Percentiles rank a stretch among this genome's conserved stretches.
These are phyloP conservation scores for Gyromitra esculenta DNA, from an alignment of 2,329 filamentous ascomycete species.

Conservation along the genomic window DNA sequence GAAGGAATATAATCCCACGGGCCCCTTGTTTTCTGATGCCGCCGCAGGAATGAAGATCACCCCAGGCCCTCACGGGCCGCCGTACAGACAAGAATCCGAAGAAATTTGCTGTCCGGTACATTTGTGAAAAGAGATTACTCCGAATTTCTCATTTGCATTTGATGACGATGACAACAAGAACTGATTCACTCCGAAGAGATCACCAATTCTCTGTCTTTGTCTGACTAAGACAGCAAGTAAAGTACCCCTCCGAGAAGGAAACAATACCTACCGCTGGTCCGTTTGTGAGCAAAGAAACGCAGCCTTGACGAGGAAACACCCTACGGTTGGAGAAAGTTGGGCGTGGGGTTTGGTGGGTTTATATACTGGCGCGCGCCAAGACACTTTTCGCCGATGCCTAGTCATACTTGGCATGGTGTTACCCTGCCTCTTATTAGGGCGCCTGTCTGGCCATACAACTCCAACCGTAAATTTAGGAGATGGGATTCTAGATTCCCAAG, in stretches of 20 bases:
- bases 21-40: constrained; percentile 79
- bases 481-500: neutral
- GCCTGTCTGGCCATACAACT: neutral
- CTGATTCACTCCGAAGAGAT: constrained; percentile 54
- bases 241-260: constrained; percentile 24
- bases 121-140: constrained; percentile 74
- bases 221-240: constrained; percentile 51
- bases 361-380: constrained; percentile 34
- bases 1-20: constrained; percentile 41
- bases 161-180: constrained; percentile 55
- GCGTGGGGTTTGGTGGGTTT: constrained; percentile 40
- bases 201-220: constrained; percentile 45
- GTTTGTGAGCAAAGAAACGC: constrained; percentile 71
- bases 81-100: constrained; percentile 60
- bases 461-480: neutral
- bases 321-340: constrained; percentile 61
- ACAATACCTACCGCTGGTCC: constrained; percentile 59
- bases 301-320: constrained; percentile 68
- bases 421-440: neutral
- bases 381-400: constrained; percentile 19
- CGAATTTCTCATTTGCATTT: constrained; percentile 82
- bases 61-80: constrained; percentile 77
- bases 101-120: constrained; percentile 60
- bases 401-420: neutral
- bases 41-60: constrained; percentile 73